phyloP scores from a whole-genome alignment of 345 rosid species.

The Turritis glabra region DNA sequence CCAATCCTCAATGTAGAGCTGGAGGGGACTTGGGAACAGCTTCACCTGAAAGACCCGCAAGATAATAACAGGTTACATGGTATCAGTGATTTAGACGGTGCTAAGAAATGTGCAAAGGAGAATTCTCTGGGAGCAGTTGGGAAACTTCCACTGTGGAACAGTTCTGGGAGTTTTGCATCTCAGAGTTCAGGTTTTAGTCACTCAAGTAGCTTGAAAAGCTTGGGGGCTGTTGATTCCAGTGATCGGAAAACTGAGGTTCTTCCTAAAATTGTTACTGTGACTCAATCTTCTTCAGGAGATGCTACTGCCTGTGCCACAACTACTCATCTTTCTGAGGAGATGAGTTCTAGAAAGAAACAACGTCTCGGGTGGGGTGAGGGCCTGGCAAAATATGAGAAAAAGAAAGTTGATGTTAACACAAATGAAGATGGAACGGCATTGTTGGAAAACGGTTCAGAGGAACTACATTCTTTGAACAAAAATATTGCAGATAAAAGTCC shows the following conservation, averaged over 20 bases:
- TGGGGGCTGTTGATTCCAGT: slow-evolving; percentile 63
- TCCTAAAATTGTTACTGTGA: slow-evolving; percentile 46
- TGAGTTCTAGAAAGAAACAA: slow-evolving; percentile 72
- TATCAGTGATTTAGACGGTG: slow-evolving; percentile 48
- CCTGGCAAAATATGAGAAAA: slow-evolving; percentile 90
- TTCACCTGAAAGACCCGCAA: slow-evolving; percentile 53
- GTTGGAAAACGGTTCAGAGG: slow-evolving; percentile 43
- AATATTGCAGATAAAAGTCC: slow-evolving; percentile 67
- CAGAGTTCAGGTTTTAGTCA: slow-evolving; percentile 83
- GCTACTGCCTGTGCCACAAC: slow-evolving; percentile 59
- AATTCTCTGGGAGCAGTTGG: slow-evolving; percentile 50
- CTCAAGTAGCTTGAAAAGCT: slow-evolving; percentile 83
- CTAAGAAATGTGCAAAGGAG: slow-evolving; percentile 55
- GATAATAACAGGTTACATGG: slow-evolving; percentile 48
- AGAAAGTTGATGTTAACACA: slow-evolving; percentile 67
- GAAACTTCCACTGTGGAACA: slow-evolving; percentile 75
- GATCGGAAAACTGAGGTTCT: slow-evolving; percentile 59
- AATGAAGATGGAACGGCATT: slow-evolving; percentile 46
- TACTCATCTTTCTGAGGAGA: slow-evolving; percentile 55
- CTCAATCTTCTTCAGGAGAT: slow-evolving; percentile 68
- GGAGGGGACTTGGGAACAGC: slow-evolving; percentile 32
- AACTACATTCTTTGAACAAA: slow-evolving; percentile 47
- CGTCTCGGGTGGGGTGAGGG: slow-evolving; percentile 99
- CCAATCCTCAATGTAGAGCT: slow-evolving; percentile 26
- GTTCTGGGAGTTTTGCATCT: slow-evolving; percentile 77